phyloP scores from a whole-genome alignment of 139 green algal genomes.

The Volvox reticuliferus region DNA sequence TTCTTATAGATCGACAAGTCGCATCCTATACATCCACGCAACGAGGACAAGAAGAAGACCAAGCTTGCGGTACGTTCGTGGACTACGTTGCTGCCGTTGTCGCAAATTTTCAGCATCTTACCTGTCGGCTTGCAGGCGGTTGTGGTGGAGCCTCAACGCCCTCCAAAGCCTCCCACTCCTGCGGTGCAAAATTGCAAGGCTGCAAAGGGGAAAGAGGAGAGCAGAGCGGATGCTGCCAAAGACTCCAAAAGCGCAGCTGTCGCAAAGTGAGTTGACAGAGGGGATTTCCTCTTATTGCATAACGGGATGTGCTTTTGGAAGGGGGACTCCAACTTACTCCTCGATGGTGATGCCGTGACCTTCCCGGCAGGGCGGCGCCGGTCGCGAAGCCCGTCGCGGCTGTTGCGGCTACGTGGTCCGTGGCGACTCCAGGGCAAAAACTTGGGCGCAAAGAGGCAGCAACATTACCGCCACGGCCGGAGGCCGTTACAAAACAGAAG shows the following conservation, averaged over 20 bases:
- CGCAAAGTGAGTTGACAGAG: constrained; percentile 11
- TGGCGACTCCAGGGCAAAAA: not conserved
- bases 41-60: constrained; percentile 83
- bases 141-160: constrained; percentile 12
- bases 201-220: constrained; percentile 25
- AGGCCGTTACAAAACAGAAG: constrained; percentile 48
- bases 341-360: not conserved
- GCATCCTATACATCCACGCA: constrained; percentile 83
- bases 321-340: not conserved
- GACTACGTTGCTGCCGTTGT: not conserved
- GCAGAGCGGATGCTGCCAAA: constrained; percentile 24
- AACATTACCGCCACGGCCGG: constrained; percentile 6
- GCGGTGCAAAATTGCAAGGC: constrained; percentile 47
- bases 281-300: not conserved
- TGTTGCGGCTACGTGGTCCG: not conserved
- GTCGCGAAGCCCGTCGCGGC: not conserved
- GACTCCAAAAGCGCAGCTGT: constrained; percentile 29
- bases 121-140: constrained; percentile 18
- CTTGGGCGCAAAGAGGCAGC: constrained; percentile 6
- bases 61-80: constrained; percentile 52
- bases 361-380: not conserved
- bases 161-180: not conserved
- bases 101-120: not conserved
- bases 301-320: too few relatives aligned
- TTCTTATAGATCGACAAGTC: constrained; percentile 85